These are phyloP conservation scores for Myriangium duriaei DNA, from an alignment of 2,329 filamentous ascomycete genomes.

Conservation along the genomic window DNA sequence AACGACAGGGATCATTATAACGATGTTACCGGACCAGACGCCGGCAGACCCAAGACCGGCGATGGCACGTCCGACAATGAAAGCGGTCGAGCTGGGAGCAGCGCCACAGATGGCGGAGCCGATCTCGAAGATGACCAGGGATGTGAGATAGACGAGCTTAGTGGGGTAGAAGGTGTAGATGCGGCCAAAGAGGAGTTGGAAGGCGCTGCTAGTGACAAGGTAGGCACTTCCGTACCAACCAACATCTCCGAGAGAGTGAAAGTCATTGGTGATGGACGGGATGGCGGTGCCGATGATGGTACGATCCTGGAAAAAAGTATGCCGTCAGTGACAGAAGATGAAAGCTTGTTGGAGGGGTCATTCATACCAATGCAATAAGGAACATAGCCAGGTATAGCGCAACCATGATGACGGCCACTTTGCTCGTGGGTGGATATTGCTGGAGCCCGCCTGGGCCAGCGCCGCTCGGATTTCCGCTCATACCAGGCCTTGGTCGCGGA, in stretches of 20 bases:
- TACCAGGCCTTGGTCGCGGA: too few species aligned
- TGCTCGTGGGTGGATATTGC: too few species aligned
- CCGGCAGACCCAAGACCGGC: conserved; percentile 44
- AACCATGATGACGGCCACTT: too few species aligned
- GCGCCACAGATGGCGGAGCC: conserved; percentile 39
- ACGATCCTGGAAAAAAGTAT: conserved; percentile 14
- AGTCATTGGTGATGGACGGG: conserved; percentile 28
- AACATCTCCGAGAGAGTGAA: conserved; percentile 28
- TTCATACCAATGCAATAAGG: too few species aligned
- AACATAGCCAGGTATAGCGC: too few species aligned
- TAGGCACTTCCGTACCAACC: conserved; percentile 30
- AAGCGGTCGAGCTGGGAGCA: conserved; percentile 34
- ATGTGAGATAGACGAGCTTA: conserved; percentile 31
- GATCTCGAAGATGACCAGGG: conserved; percentile 30
- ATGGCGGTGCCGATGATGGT: conserved; percentile 27
- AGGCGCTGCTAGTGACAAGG: conserved; percentile 31
- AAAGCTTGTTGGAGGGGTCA: too few species aligned
- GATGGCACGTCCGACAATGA: conserved; percentile 40
- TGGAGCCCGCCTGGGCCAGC: too few species aligned
- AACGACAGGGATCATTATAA: conserved; percentile 14
- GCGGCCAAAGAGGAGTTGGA: conserved; percentile 32
- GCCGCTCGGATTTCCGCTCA: too few species aligned
- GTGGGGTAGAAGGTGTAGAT: conserved; percentile 28
- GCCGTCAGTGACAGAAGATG: too few species aligned
- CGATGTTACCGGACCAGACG: conserved; percentile 30